Evolutionary conservation across 257 asterid genomes (phyloP), one percentile per base, ranked within the genome.

Genomic region (Euphrasia confusa): DNA sequence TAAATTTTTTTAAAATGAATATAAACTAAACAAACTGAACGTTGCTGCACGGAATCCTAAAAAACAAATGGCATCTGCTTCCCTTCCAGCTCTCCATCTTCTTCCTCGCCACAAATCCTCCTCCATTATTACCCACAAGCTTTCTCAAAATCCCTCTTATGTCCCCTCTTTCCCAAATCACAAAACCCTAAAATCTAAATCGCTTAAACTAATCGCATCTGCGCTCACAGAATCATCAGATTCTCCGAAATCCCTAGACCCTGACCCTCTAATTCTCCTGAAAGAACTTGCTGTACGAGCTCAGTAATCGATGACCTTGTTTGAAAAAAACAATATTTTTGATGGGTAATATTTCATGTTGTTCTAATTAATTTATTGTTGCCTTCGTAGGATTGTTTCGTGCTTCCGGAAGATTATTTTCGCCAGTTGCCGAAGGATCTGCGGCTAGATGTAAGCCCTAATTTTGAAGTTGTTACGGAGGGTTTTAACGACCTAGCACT

Each of bases 361-460:
- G 26, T 39, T 33, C 28, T 56, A 14, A 21, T 40, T 59, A 1
- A 7, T 26, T 60, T 58, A 35, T 64, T 64, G 47, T 68, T 71
- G 71, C 33, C 7, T 7, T 26, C 37, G 72, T 81, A 92, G 99
- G 95, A 77, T 59, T 69, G 76, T 65, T 89, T 92, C 78, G 86
- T 56, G 76, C 91, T 92, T 68, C 94, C 95, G 13, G 71, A 76
- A 2, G 99, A 92, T 74, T 92, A 73, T 75, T 87, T 92, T 37
- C 74, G 84, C 28, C 76, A 78, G 79, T 70, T 92, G 33, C 99
- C 99, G 2, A 76, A 76, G n/a, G 99, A 92, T 77, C 97, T 92
- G 72, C 95, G 99, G 15, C 76, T 86, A 14, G 97, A 92, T 69
- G 99, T 92, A 61, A 83, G 96, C 78, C 78, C 59, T 15, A 44